These are phyloP conservation scores for Metschnikowia cubensis DNA, from an alignment of 805 yeast genomes.

Conservation along the genomic window DNA sequence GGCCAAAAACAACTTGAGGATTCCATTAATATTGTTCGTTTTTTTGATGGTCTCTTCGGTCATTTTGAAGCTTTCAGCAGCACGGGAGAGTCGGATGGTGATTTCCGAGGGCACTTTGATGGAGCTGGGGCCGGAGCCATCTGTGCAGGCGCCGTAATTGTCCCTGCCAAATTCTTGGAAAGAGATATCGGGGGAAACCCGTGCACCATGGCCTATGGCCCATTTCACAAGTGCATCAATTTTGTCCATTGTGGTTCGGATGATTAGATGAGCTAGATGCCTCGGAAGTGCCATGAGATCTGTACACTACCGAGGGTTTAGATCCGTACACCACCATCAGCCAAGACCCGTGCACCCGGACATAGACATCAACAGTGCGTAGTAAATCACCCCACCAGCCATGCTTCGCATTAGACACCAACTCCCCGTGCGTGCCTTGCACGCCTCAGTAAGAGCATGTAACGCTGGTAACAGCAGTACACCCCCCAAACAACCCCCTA, in stretches of 20 bases:
- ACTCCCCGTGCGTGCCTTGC: neutral
- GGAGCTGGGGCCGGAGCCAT: conserved; percentile 8
- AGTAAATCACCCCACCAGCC: neutral
- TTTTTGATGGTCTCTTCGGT: conserved; percentile 9
- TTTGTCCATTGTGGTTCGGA: conserved; percentile 1
- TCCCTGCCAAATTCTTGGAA: conserved; percentile 21
- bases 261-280: too few relatives aligned
- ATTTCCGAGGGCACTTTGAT: conserved; percentile 12
- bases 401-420: conserved; percentile 1
- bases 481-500: too few relatives aligned
- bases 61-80: conserved; percentile 20
- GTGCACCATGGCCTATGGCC: conserved; percentile 31
- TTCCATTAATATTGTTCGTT: conserved; percentile 24
- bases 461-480: neutral
- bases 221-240: conserved; percentile 24
- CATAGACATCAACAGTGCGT: too few relatives aligned
- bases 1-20: conserved; percentile 35
- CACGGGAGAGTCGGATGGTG: conserved; percentile 21
- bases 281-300: neutral
- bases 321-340: neutral
- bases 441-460: neutral
- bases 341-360: neutral
- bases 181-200: conserved; percentile 19
- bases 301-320: neutral
- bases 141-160: conserved; percentile 26